Evolutionary conservation across 129 eudicot genomes (phyloP), one percentile per base, ranked within the genome.

Genomic region (Arctium minus): DNA sequence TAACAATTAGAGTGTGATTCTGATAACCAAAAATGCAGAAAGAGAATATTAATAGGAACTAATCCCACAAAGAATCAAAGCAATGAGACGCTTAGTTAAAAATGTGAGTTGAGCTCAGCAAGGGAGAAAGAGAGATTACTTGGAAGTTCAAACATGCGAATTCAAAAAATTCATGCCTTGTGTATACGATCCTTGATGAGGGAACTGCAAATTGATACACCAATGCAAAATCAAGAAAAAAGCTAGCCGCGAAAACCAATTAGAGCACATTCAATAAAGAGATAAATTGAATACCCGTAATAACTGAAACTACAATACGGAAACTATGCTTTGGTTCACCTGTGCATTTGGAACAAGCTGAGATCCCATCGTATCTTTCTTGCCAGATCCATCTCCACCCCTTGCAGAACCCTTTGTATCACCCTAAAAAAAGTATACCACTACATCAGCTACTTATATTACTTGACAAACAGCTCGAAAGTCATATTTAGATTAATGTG

Each of bases 341-440:
- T 94, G 97, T 44, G 83, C 82, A 84, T 79, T 91, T 33, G 92
- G 88, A 86, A 76, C 90, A 73, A 89, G 81, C 83, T 94, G 98
- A 86, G 90, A 56, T 42, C 91, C 95, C 77, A 80, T 70, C 11
- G 84, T 56, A 84, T 94, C 97, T 53, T 86, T 90, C 83, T 80
- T 91, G 44, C 87, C 80, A 40, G 98, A 83, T 85, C 89, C 92
- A 76, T 94, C 98, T 39, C 93, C 94, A 79, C 92, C 92, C 81
- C 94, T 90, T 69, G 92, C 90, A 86, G 94, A 85, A 48, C 95
- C 98, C 86, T 92, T 94, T 56, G 98, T 86, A 88, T 94, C 98
- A 48, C 98, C 98, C 98, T 94, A 78, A 79, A 40, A 71, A 50
- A 73, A 17, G 68, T 60, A 73, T 4, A 71, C 27, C 72, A 78